These are phyloP conservation scores for Chalciporus pseudorubinellus DNA, from an alignment of 768 basidiomycete species.

Conservation along the genomic window DNA sequence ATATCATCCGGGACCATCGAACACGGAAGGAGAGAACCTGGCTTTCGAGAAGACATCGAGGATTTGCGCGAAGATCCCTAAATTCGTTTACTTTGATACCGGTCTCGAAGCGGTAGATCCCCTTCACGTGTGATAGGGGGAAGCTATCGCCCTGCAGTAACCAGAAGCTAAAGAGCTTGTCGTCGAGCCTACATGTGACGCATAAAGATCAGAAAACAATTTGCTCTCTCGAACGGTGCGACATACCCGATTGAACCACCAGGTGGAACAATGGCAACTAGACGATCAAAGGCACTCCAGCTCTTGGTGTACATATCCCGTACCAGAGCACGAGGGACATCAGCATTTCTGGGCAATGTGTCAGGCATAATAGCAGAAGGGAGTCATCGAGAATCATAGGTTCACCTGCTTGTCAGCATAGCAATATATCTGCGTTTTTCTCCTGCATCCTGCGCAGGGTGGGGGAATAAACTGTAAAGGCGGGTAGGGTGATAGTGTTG, in stretches of 20 bases:
- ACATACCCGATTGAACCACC: slow-evolving; percentile 85
- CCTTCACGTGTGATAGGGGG: slow-evolving; percentile 77
- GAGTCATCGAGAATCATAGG: background rate
- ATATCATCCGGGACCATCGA: slow-evolving; percentile 72
- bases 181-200: slow-evolving; percentile 61
- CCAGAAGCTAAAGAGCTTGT: slow-evolving; percentile 91
- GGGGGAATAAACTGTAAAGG: slow-evolving; percentile 71
- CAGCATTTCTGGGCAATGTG: slow-evolving; percentile 60
- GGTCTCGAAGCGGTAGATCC: slow-evolving; percentile 84
- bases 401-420: slow-evolving; percentile 66
- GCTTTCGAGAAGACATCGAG: slow-evolving; percentile 79
- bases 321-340: slow-evolving; percentile 79
- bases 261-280: slow-evolving; percentile 87
- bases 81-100: slow-evolving; percentile 88
- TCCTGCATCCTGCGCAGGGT: slow-evolving; percentile 74
- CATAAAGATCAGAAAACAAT: background rate
- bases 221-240: slow-evolving; percentile 2
- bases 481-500: slow-evolving; percentile 73
- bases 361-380: background rate
- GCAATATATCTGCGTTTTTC: slow-evolving; percentile 77
- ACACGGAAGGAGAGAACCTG: slow-evolving; percentile 80
- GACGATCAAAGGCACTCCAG: slow-evolving; percentile 88
- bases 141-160: slow-evolving; percentile 75
- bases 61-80: slow-evolving; percentile 85
- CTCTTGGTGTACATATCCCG: slow-evolving; percentile 92